Evolutionary conservation across 2,329 filamentous ascomycete genomes (phyloP), one percentile per base, ranked within the genome.

Genomic region (Myriosclerotinia scirpicola): DNA sequence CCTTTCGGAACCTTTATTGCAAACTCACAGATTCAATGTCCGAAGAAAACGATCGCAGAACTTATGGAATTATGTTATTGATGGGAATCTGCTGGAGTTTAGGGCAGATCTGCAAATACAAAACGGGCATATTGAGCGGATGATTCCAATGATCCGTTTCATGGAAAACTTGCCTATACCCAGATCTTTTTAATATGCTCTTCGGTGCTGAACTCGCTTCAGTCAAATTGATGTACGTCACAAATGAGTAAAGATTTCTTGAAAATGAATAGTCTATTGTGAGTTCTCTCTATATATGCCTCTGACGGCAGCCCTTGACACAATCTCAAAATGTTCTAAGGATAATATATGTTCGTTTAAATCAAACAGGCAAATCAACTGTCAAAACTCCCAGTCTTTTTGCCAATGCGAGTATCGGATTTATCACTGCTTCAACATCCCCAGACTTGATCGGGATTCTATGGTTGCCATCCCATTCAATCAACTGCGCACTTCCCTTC

Each of bases 401-500:
- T 3, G 66, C 66, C 36, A 67, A 42, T 40, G 15, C 46, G 15
- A 67, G 30, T 5, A 88, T 83, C 58, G 81, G 80, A 14, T 79
- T 76, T 14, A 84, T 80, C 14, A 90, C 79, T 12, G 77, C 79
- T 59, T 84, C 80, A 3, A 93, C 88, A 76, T 93, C 90, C 40
- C 77, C 78, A 30, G 78, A 80, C 80, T 90, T 90, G 67, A 93
- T 82, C 2, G 90, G 89, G 59, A 94, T 80, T 7, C 90, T 79
- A 75, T 94, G 91, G 1, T 81, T 83, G 0, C 89, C 90, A 67
- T 91, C 84, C 91, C 90, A 93, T 76, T 92, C 88, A 1, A 93
- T 76, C 55, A 92, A 69, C 50, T 77, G 81, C 7, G 83, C 79
- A 3, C 79, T 85, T 0, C 80, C 82, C 12, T 79, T 74, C 60